These are phyloP conservation scores for Hibiscus trionum DNA, from an alignment of 345 rosid genomes.

Conservation along the genomic window DNA sequence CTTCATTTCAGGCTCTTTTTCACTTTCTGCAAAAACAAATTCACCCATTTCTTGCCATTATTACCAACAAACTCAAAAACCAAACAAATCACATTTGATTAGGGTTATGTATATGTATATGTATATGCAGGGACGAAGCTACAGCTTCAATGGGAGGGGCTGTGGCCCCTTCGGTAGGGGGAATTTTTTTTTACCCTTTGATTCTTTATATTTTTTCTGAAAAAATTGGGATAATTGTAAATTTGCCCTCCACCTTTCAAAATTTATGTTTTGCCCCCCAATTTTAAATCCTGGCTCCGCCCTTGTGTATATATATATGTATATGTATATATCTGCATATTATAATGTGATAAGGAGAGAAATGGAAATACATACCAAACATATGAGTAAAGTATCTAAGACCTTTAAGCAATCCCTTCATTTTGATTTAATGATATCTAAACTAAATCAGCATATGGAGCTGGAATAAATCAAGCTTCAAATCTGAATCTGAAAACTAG, in stretches of 20 bases:
- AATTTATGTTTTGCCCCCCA: no score
- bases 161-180: no score
- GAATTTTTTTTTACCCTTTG: no score
- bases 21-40: constrained; percentile 42
- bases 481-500: not conserved
- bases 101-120: no score
- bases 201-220: no score
- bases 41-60: not conserved
- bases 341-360: not conserved
- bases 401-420: constrained; percentile 76
- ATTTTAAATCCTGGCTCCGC: no score
- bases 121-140: no score
- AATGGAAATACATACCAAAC: constrained; percentile 37
- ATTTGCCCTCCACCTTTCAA: no score
- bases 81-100: not conserved
- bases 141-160: no score
- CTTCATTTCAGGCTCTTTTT: constrained; percentile 65
- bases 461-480: not conserved
- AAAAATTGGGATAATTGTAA: no score
- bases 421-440: constrained; percentile 39
- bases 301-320: no score
- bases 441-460: not conserved
- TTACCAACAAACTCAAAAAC: not conserved
- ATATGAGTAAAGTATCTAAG: constrained; percentile 67
- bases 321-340: no score